Conservation (phyloP, 169 alveolate genomes). For the Hammondia hammondi region DNA sequence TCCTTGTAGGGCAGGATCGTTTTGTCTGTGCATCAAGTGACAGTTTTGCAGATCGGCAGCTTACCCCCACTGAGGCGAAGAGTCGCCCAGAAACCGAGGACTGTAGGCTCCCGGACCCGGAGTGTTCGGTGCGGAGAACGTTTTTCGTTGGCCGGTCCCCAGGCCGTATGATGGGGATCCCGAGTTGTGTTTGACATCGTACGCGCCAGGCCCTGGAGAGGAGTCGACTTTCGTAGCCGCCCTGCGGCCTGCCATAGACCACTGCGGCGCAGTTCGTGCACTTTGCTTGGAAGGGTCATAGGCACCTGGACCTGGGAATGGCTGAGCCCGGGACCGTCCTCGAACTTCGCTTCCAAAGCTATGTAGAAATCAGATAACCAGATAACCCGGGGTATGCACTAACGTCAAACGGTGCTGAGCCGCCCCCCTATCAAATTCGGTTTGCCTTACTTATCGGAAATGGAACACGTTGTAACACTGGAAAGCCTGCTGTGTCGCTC, state of each 20-base stretch:
- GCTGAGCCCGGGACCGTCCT: neutral
- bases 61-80: conserved; percentile 55
- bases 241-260: conserved; percentile 39
- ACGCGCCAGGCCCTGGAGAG: conserved; percentile 54
- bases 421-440: too few relatives aligned
- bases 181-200: neutral
- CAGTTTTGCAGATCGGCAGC: neutral
- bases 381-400: neutral
- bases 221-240: neutral
- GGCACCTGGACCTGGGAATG: conserved; percentile 27
- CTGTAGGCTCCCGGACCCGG: conserved; percentile 59
- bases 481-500: too few relatives aligned
- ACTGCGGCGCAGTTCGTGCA: conserved; percentile 25
- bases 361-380: neutral
- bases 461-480: too few relatives aligned
- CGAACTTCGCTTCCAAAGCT: conserved; percentile 33
- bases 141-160: conserved; percentile 38
- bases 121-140: conserved; percentile 22
- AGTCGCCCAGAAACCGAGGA: conserved; percentile 29
- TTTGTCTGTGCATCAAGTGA: neutral
- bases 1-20: neutral
- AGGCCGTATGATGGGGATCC: conserved; percentile 50
- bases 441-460: too few relatives aligned
- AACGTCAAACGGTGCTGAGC: too few relatives aligned
- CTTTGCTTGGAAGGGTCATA: conserved; percentile 15